Conservation (phyloP, 2,329 filamentous ascomycete species). For the Orbilia oligospora region DNA sequence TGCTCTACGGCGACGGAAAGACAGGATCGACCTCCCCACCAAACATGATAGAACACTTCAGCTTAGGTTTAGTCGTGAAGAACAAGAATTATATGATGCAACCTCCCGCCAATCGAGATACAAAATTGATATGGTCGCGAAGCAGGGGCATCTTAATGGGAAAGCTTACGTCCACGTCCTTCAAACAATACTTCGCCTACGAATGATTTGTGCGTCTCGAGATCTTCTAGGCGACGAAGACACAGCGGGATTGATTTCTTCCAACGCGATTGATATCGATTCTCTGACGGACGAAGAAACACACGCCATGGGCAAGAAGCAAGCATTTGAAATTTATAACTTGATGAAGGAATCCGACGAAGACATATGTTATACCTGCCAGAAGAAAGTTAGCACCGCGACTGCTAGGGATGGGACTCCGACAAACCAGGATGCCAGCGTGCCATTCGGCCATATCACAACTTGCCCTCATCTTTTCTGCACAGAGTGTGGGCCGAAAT, state of each 20-base stretch:
- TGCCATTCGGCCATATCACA: slow-evolving; percentile 83
- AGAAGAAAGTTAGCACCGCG: slow-evolving; percentile 75
- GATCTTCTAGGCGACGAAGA: slow-evolving; percentile 90
- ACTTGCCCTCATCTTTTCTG: slow-evolving; percentile 91
- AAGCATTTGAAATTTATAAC: slow-evolving; percentile 87
- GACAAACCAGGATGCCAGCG: slow-evolving; percentile 70
- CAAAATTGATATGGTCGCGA: slow-evolving; percentile 81
- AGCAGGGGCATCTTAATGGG: slow-evolving; percentile 78
- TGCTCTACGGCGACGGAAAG: slow-evolving; percentile 89
- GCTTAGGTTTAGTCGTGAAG: slow-evolving; percentile 81
- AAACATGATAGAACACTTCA: slow-evolving; percentile 79
- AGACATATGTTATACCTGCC: slow-evolving; percentile 81
- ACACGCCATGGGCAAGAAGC: slow-evolving; percentile 65
- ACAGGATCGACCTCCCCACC: slow-evolving; percentile 85
- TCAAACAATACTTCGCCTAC: slow-evolving; percentile 88
- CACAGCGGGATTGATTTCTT: slow-evolving; percentile 63
- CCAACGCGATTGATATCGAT: slow-evolving; percentile 83
- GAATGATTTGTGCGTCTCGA: slow-evolving; percentile 91
- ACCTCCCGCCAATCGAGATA: slow-evolving; percentile 86
- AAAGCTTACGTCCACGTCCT: slow-evolving; percentile 94
- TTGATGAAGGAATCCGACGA: slow-evolving; percentile 86
- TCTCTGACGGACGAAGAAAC: slow-evolving; percentile 75
- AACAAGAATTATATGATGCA: slow-evolving; percentile 83
- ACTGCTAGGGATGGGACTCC: slow-evolving; percentile 71
- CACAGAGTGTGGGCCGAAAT: slow-evolving; percentile 72